These are phyloP conservation scores for Debaryomyces maramus DNA, from an alignment of 805 yeast species.

Conservation along the genomic window DNA sequence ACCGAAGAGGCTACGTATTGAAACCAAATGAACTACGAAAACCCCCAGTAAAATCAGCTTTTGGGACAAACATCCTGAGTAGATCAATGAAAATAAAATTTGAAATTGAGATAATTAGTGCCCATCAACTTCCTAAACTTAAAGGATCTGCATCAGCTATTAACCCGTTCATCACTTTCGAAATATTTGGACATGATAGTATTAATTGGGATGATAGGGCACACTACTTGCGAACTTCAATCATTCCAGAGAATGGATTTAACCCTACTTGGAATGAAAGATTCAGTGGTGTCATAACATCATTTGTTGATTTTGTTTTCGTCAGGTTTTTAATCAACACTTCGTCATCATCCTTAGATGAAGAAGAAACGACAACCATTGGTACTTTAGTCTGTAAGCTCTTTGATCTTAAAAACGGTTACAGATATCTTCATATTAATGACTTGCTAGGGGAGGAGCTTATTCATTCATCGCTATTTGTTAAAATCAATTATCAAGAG, in stretches of 20 bases:
- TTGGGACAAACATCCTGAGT: slow-evolving; percentile 8
- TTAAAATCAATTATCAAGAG: slow-evolving; percentile 29
- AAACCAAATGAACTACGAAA: slow-evolving; percentile 59
- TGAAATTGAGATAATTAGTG: slow-evolving; percentile 59
- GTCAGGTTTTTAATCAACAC: slow-evolving; percentile 53
- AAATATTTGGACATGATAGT: slow-evolving; percentile 49
- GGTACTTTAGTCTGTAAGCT: slow-evolving; percentile 67
- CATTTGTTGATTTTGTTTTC: slow-evolving; percentile 51
- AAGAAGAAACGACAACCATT: slow-evolving; percentile 29
- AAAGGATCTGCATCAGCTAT: slow-evolving; percentile 46
- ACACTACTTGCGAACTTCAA: slow-evolving; percentile 18
- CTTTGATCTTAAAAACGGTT: slow-evolving; percentile 70
- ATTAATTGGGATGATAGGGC: slow-evolving; percentile 24
- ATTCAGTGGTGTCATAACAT: slow-evolving; percentile 43
- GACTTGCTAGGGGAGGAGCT: slow-evolving; percentile 80
- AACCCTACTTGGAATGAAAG: slow-evolving; percentile 79
- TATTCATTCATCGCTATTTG: slow-evolving; percentile 51
- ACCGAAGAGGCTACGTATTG: slow-evolving; percentile 70
- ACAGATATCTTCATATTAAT: slow-evolving; percentile 74
- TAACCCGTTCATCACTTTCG: slow-evolving; percentile 65
- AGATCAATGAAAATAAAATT: slow-evolving; percentile 14
- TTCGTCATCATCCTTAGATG: slow-evolving; percentile 18
- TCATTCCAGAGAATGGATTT: slow-evolving; percentile 71
- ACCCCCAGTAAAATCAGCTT: slow-evolving; percentile 27
- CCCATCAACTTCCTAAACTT: slow-evolving; percentile 80